phyloP scores from a whole-genome alignment of 116 monocot genomes.

The Trichopus zeylanicus region DNA sequence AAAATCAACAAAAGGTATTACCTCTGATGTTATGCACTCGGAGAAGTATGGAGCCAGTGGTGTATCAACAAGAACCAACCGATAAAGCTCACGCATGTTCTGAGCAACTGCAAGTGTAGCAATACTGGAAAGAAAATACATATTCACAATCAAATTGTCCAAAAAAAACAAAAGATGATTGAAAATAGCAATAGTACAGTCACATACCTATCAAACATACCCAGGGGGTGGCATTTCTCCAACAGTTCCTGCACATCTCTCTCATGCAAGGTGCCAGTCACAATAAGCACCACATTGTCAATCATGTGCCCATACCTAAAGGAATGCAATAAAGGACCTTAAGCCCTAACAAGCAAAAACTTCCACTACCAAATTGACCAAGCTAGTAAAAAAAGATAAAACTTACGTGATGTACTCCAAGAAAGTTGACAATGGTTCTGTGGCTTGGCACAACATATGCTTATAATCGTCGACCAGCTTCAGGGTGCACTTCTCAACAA shows the following conservation, averaged over 20 bases:
- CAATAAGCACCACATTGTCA: conserved; percentile 56
- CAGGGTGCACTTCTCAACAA: conserved; percentile 97
- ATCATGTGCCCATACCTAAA: conserved; percentile 94
- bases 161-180: not conserved
- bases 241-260: conserved; percentile 94
- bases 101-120: conserved; percentile 95
- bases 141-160: not conserved
- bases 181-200: not conserved
- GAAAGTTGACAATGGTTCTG: conserved; percentile 86
- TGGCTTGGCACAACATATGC: conserved; percentile 92
- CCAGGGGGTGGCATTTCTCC: conserved; percentile 97
- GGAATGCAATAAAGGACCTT: not conserved
- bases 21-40: conserved; percentile 95
- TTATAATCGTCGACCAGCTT: conserved; percentile 94
- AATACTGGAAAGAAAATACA: conserved; percentile 47
- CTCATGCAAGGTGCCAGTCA: conserved; percentile 95
- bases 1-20: conserved; percentile 5
- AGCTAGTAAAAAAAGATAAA: not conserved
- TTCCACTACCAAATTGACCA: not conserved
- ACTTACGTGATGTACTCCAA: conserved; percentile 80
- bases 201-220: conserved; percentile 98
- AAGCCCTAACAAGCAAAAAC: not conserved
- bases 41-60: conserved; percentile 96
- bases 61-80: conserved; percentile 92
- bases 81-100: conserved; percentile 96